phyloP scores from a whole-genome alignment of 1,284 basidiomycete species.

The Leccinum griseonigrum region DNA sequence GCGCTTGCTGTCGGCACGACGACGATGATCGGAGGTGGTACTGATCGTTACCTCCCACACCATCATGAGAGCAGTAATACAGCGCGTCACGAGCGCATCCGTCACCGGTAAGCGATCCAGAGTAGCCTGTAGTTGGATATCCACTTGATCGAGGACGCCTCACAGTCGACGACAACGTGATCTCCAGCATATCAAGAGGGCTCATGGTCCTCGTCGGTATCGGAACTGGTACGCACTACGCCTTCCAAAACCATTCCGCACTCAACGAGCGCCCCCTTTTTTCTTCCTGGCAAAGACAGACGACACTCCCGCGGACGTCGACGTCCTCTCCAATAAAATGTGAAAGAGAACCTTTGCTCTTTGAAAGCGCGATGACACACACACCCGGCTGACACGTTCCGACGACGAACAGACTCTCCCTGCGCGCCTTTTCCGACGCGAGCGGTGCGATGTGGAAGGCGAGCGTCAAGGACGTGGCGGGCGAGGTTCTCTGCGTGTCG shows the following conservation, averaged over 20 bases:
- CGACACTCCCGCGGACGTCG: conserved; percentile 72
- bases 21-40: conserved; percentile 90
- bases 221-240: conserved; percentile 58
- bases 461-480: conserved; percentile 80
- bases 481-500: conserved; percentile 87
- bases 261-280: conserved; percentile 3
- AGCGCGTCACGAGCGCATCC: conserved; percentile 73
- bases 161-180: conserved; percentile 65
- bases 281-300: conserved; percentile 45
- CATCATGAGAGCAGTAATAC: conserved; percentile 73
- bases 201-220: conserved; percentile 89
- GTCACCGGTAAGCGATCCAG: conserved; percentile 53
- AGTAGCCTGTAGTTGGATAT: neutral
- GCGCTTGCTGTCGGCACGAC: conserved; percentile 75
- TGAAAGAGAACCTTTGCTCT: conserved; percentile 22
- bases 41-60: conserved; percentile 29
- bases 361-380: conserved; percentile 3
- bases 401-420: conserved; percentile 49
- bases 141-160: neutral
- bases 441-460: conserved; percentile 72
- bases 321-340: conserved; percentile 79
- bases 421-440: conserved; percentile 72
- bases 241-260: neutral
- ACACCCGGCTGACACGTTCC: conserved; percentile 8
- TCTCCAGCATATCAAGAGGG: conserved; percentile 80